Base-by-base conservation (phyloP, 1,139 yeast species). In the Magnusiomyces magnusii region DNA sequence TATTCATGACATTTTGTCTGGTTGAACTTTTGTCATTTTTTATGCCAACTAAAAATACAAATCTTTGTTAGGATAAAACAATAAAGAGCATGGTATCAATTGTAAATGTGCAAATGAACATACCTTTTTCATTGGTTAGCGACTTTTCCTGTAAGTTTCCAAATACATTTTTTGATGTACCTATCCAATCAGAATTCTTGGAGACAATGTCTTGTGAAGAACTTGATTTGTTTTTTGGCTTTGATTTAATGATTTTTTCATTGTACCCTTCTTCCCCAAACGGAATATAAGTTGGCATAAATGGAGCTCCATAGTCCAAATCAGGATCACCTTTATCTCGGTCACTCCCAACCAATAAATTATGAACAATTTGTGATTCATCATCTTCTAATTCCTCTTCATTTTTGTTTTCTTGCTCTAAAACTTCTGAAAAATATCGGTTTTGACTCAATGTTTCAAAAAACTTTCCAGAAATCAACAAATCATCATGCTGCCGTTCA, bases 291-390 rank as follows among this genome's bases (percentile, higher is more conserved):
- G 10, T 13, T 13, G 55, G 55, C 51, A 53, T 17, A 13, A 27
- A 23, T 2, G 55, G 51, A 2, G 55, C 55, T 13, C 55, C 55
- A 28, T 53, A 53, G 25, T 53, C 51, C 3, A 25, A 17, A 9
- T n/a, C 15, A 5, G 19, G n/a, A 7, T 21, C 7, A 19, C 55
- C 55, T 21, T 51, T n/a, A 44, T 53, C 55, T 27, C 51, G 24
- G 28, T 53, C 41, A n/a, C 51, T 53, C 27, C 55, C 55, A n/a
- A 44, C 51, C 21, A 53, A 25, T 23, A 24, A 13, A 19, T 31
- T 9, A 25, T 53, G 49, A n/a, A 25, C 44, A 3, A 19, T 15
- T 23, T 34, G 31, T 9, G 19, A 13, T 19, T 51, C 54, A 17
- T 51, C 27, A 17, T 19, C 44, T 41, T 9, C 10, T 9, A 41